Conservation (phyloP, 2,329 filamentous ascomycete species). For the Aspergillus vadensis region DNA sequence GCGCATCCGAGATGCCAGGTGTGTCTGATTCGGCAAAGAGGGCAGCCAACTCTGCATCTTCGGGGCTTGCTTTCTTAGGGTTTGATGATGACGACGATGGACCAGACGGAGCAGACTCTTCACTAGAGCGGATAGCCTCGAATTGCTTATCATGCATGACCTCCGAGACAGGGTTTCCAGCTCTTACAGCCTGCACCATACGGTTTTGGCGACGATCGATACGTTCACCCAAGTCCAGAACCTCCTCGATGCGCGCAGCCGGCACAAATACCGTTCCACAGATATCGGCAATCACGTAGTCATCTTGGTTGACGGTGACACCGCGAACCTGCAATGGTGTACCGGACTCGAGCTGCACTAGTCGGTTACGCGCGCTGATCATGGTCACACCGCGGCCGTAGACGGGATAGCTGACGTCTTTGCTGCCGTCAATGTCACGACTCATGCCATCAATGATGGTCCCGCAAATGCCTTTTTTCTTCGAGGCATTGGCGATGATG, state of each 20-base stretch:
- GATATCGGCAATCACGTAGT: conserved; percentile 26
- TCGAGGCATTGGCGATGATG: conserved; percentile 27
- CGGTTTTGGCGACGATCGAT: conserved; percentile 20
- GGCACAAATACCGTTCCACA: conserved; percentile 24
- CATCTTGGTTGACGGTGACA: conserved; percentile 19
- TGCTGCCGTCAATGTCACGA: conserved; percentile 38
- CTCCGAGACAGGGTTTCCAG: conserved; percentile 20
- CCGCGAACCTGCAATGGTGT: conserved; percentile 25
- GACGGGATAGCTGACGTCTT: conserved; percentile 36
- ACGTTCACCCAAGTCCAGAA: conserved; percentile 16
- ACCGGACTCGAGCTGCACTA: conserved; percentile 36
- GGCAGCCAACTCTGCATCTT: conserved; percentile 20
- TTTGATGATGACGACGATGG: background rate
- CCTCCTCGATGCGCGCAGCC: conserved; percentile 19
- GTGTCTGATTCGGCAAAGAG: conserved; percentile 24
- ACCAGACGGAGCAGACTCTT: background rate
- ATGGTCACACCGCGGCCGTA: conserved; percentile 37
- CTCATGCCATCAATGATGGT: conserved; percentile 38
- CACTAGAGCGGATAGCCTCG: conserved; percentile 15
- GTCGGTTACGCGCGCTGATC: conserved; percentile 36
- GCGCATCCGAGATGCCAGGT: conserved; percentile 24
- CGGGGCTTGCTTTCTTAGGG: conserved; percentile 13
- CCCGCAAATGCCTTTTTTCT: conserved; percentile 30
- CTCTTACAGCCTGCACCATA: conserved; percentile 24
- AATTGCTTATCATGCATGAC: conserved; percentile 27